phyloP scores from a whole-genome alignment of 78 protist genomes.

The Speleostelium caveatum region DNA sequence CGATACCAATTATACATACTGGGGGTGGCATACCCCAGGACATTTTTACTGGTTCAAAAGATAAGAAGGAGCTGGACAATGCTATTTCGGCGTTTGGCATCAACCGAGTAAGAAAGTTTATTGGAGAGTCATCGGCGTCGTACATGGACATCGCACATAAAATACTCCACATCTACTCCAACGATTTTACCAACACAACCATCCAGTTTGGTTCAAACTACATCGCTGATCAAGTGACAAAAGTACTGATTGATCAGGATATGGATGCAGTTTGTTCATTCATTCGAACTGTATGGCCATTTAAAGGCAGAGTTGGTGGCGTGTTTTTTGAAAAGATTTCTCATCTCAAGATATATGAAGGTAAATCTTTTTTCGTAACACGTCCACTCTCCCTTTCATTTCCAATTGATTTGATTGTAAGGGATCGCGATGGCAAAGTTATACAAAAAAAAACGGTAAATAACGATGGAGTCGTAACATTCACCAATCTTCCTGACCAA shows the following conservation, averaged over 20 bases:
- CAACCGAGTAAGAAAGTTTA: neutral
- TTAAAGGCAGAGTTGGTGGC: constrained; percentile 12
- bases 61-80: constrained; percentile 6
- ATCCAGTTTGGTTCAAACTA: constrained; percentile 29
- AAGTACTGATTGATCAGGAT: neutral
- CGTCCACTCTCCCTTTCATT: constrained; percentile 14
- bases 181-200: neutral
- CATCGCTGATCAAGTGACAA: neutral
- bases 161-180: neutral
- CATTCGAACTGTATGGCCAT: neutral
- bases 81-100: neutral
- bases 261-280: no score
- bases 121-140: constrained; percentile 6
- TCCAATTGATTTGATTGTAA: neutral
- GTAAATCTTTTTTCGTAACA: neutral
- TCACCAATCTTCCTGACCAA: neutral
- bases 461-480: neutral
- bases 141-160: constrained; percentile 18
- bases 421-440: no score
- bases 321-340: neutral
- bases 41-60: neutral
- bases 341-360: neutral
- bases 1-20: neutral
- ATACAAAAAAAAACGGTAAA: no score
- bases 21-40: constrained; percentile 42